Evolutionary conservation across 1,284 basidiomycete genomes (phyloP).

Genomic region (Ganoderma lingzhi): DNA sequence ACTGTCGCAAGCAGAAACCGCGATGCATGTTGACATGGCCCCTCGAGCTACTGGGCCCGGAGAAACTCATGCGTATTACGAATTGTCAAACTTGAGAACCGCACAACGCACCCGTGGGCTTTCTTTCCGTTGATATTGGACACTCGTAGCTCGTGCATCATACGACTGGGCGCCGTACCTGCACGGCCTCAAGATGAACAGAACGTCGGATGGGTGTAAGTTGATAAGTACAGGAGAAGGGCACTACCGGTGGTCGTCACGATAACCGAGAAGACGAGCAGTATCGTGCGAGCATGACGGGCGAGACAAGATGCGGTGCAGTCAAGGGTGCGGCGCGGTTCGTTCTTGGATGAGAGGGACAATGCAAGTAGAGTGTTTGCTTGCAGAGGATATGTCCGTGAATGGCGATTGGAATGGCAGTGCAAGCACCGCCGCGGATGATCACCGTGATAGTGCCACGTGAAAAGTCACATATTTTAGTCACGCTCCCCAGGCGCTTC

Average conservation of each 20-base stretch:
- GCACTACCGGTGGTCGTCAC: neutral
- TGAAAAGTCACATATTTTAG: too few relatives aligned
- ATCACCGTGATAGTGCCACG: too few relatives aligned
- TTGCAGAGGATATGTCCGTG: too few relatives aligned
- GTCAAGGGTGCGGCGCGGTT: too few relatives aligned
- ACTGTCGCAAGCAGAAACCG: slow-evolving; percentile 1
- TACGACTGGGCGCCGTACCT: neutral
- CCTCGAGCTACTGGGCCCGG: neutral
- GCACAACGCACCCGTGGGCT: neutral
- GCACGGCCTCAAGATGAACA: neutral
- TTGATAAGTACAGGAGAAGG: neutral
- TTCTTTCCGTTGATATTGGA: too few relatives aligned
- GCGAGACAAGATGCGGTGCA: too few relatives aligned
- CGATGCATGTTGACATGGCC: neutral
- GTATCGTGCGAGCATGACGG: too few relatives aligned
- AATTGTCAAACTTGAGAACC: neutral
- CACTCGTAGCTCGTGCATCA: neutral
- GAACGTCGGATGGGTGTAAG: neutral
- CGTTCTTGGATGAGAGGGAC: too few relatives aligned
- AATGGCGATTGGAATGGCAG: too few relatives aligned
- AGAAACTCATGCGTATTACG: neutral
- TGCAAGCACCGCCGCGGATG: too few relatives aligned
- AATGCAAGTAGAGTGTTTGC: too few relatives aligned
- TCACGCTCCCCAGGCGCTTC: too few relatives aligned
- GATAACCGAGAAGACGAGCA: neutral